Evolutionary conservation across 129 eudicot species (phyloP).

Genomic region (Chrysanthemum lavandulifolium): DNA sequence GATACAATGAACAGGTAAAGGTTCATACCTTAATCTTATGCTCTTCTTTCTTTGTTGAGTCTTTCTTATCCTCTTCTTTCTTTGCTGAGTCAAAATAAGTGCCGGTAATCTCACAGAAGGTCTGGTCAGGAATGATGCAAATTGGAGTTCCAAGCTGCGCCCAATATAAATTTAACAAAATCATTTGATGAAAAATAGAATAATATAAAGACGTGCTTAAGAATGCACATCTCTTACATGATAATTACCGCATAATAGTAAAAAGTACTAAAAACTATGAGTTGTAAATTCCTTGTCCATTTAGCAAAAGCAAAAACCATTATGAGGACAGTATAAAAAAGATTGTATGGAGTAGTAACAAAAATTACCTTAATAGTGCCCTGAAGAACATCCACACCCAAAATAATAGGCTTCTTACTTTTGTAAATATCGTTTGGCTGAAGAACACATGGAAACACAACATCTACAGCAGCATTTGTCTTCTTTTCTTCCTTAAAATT

Average conservation of each 20-base stretch:
- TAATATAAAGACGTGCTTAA: neutral
- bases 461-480: constrained; percentile 82
- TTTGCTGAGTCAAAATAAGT: too few species aligned
- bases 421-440: constrained; percentile 27
- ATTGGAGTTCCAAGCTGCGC: constrained; percentile 59
- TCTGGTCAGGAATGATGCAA: too few species aligned
- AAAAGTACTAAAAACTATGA: neutral
- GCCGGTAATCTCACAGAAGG: too few species aligned
- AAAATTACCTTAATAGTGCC: constrained; percentile 67
- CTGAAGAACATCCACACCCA: constrained; percentile 78
- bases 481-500: constrained; percentile 80
- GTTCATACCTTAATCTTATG: too few species aligned
- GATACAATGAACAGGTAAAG: too few species aligned
- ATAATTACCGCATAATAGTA: neutral
- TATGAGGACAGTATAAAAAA: neutral
- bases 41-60: too few species aligned
- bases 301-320: neutral
- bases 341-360: neutral
- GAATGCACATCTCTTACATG: neutral
- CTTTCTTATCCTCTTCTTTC: too few species aligned
- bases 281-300: neutral
- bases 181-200: neutral
- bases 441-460: constrained; percentile 79
- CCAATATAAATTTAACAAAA: neutral
- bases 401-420: constrained; percentile 70